Base-by-base conservation (phyloP, 306 rosid species). In the Cucurbita pepo region DNA sequence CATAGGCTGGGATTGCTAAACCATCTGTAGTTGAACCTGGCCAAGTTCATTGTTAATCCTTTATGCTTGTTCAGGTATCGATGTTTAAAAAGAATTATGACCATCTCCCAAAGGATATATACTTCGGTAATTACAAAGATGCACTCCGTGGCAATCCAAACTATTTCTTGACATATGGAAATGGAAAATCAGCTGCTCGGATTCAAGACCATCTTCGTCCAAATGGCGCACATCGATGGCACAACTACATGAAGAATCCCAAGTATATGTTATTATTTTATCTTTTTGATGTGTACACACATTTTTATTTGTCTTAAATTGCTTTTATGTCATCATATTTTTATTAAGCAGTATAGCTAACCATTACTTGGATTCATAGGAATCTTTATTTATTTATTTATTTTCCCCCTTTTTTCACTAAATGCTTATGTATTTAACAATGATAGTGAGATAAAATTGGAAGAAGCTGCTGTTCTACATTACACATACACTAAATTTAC, bases 221-320 rank as follows among this genome's bases (percentile, higher is more conserved):
- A 25, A 89, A 95, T 69, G 99, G 97, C 64, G 99, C 99, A 82
- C 99, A 95, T 76, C 87, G 97, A 85, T 93, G 98, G 98, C 97
- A 93, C 83, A 93, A 93, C 82, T 90, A 90, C 80, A 90, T 93
- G 98, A 93, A 90, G 87, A 59, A 93, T 8, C 98, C 97, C 18
- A 79, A 80, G 98, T 93, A 90, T 69, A 90, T 73, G 75, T 55
- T 41, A 75, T 78, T 76, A 74, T 53, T 34, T 45, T 54, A 41
- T 63, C 72, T 41, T 56, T 75, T n/a, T 72, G 54, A 69, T 47
- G 74, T 83, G 69, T 56, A 21, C 22, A 43, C 78, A 53, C 73
- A 56, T 59, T 50, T 58, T 10, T 48, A 13, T 25, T 25, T 41
- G 47, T 63, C 48, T 4, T 38, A 22, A 44, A 48, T 34, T 50